A percentile compares a stretch with the other conserved stretches of the same genome.
These are phyloP conservation scores for Saccharomycopsis fibuligera DNA, from an alignment of 805 yeast genomes.

Conservation along the genomic window DNA sequence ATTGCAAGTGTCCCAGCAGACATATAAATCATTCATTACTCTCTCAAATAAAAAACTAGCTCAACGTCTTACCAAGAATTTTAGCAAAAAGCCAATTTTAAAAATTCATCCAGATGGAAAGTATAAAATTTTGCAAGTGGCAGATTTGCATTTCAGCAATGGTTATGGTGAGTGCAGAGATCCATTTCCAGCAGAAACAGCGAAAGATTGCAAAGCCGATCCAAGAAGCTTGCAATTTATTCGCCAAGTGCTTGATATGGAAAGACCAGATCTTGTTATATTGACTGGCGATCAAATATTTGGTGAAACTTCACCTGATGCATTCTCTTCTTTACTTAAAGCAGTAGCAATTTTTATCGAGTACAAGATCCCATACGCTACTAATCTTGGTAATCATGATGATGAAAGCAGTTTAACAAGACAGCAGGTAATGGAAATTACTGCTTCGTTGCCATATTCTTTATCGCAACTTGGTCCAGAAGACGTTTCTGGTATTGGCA, in stretches of 20 bases:
- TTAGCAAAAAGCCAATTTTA: constrained; percentile 28
- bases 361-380: constrained; percentile 73
- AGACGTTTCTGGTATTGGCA: constrained; percentile 76
- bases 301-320: constrained; percentile 75
- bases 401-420: constrained; percentile 73
- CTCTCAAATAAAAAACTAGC: constrained; percentile 11
- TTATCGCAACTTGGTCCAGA: constrained; percentile 57
- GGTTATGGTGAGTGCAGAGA: constrained; percentile 77
- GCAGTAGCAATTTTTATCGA: constrained; percentile 63
- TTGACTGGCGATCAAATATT: constrained; percentile 88
- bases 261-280: constrained; percentile 79
- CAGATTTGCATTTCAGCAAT: constrained; percentile 88
- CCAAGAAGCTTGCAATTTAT: constrained; percentile 59
- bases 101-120: constrained; percentile 37
- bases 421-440: constrained; percentile 50
- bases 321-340: constrained; percentile 76
- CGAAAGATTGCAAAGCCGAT: constrained; percentile 69
- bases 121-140: constrained; percentile 80
- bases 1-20: constrained; percentile 21
- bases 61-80: background rate
- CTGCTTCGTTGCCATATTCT: constrained; percentile 60
- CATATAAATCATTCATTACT: constrained; percentile 15
- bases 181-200: constrained; percentile 47
- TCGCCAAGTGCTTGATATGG: constrained; percentile 57
- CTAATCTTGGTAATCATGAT: constrained; percentile 90